phyloP scores from a whole-genome alignment of 192 early-diverging fungal species.

The Podila minutissima region DNA sequence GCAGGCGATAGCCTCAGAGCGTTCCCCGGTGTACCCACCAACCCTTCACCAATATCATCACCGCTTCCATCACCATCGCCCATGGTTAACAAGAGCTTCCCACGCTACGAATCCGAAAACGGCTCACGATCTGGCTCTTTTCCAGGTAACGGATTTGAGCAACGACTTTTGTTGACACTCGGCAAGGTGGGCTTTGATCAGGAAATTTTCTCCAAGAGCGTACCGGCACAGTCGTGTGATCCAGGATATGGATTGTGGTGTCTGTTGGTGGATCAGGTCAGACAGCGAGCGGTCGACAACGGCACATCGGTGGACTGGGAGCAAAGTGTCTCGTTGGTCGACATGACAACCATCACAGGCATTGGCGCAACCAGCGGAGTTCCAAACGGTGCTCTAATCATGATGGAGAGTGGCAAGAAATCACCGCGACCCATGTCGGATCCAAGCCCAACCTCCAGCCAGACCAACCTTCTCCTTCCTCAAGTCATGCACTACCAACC shows the following conservation, averaged over 20 bases:
- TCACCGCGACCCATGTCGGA: slow-evolving; percentile 49
- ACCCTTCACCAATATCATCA: slow-evolving; percentile 36
- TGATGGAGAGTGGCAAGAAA: slow-evolving; percentile 34
- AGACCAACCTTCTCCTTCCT: slow-evolving; percentile 27
- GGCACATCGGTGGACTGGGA: slow-evolving; percentile 46
- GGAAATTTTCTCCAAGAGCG: slow-evolving; percentile 60
- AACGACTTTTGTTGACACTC: slow-evolving; percentile 56
- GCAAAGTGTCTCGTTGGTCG: slow-evolving; percentile 37
- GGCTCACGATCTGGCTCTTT: slow-evolving; percentile 18
- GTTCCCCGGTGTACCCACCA: slow-evolving; percentile 30
- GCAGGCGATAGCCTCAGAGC: slow-evolving; percentile 32
- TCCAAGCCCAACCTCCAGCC: slow-evolving; percentile 40
- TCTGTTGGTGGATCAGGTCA: slow-evolving; percentile 61
- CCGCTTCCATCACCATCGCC: slow-evolving; percentile 39
- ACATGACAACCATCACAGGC: slow-evolving; percentile 3
- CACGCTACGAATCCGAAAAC: slow-evolving; percentile 21
- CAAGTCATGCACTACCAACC: slow-evolving; percentile 6
- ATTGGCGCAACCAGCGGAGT: not conserved
- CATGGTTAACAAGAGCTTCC: slow-evolving; percentile 47
- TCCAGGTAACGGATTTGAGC: slow-evolving; percentile 58
- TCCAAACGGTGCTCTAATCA: not conserved
- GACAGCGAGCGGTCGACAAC: slow-evolving; percentile 32
- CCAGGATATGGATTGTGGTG: slow-evolving; percentile 75
- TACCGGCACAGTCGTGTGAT: slow-evolving; percentile 67
- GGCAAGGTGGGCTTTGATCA: slow-evolving; percentile 67